phyloP scores from a whole-genome alignment of 257 asterid species.

The Solanum rostratum region DNA sequence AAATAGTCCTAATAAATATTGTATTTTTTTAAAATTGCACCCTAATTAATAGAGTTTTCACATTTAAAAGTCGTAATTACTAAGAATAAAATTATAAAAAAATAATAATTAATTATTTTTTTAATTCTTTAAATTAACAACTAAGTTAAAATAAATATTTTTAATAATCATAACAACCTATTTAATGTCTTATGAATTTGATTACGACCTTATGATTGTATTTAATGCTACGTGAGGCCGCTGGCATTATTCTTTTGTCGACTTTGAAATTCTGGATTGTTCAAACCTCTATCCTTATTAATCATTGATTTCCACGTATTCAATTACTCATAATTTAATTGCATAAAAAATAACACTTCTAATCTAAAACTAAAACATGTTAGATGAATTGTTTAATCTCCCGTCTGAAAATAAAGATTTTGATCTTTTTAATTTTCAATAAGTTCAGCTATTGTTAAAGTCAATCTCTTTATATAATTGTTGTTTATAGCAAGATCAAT shows the following conservation, averaged over 20 bases:
- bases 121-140: too few relatives aligned
- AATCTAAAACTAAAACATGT: not conserved
- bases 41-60: too few relatives aligned
- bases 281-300: not conserved
- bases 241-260: not conserved
- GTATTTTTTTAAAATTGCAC: too few relatives aligned
- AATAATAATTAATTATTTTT: too few relatives aligned
- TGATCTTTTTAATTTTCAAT: not conserved
- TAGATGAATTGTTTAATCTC: not conserved
- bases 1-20: too few relatives aligned
- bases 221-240: not conserved
- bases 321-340: not conserved
- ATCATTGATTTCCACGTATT: not conserved
- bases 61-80: too few relatives aligned
- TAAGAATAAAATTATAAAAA: too few relatives aligned
- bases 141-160: too few relatives aligned
- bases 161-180: too few relatives aligned
- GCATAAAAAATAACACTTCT: not conserved
- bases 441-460: not conserved
- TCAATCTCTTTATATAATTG: not conserved
- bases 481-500: too few relatives aligned
- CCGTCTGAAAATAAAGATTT: not conserved
- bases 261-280: not conserved
- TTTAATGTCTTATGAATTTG: not conserved
- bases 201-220: not conserved